Evolutionary conservation across 2,329 filamentous ascomycete species (phyloP), one percentile per base, ranked within the genome.

Genomic region (Aspergillus niger): DNA sequence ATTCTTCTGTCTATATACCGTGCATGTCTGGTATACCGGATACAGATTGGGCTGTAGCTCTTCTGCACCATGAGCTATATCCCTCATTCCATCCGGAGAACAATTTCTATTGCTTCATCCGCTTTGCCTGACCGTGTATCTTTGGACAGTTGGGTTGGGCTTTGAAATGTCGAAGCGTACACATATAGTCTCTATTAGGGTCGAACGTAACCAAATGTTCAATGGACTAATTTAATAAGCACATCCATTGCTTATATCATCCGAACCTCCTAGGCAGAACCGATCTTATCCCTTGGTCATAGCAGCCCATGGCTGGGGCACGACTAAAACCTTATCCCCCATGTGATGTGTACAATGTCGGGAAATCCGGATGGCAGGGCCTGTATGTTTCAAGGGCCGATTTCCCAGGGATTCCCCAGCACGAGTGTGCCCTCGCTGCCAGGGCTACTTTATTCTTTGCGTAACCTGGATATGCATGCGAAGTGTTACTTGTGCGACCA

Each of bases 31-130:
- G 36, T 30, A 52, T 15, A 57, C 64, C 66, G 66, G 67, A 67
- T 68, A 64, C 30, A 63, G 61, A 67, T 61, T 68, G 66, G 68
- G 68, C 47, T 69, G 59, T 58, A 66, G 55, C 49, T 62, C 44
- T 58, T 59, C 44, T 51, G 52, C 61, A 43, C 62, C 58, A 58
- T 70, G 61, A 57, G 60, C 51, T 67, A 64, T 52, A 62, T 66
- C 67, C 64, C 62, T 69, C 61, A 67, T 69, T 67, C 55, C 48
- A 66, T 69, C 70, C 68, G 70, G 50, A 72, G 64, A 71, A 15
- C 32, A 10, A 36, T 49, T 26, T 53, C 43, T 15, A 20, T 26
- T 44, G 63, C 58, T 64, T 57, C 62, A 65, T 65, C 62, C 63
- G 64, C 62, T 65, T 69, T 61, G 62, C 60, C 66, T 60, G 48